These are phyloP conservation scores for Hirschfeldia incana DNA, from an alignment of 345 rosid species.

Conservation along the genomic window DNA sequence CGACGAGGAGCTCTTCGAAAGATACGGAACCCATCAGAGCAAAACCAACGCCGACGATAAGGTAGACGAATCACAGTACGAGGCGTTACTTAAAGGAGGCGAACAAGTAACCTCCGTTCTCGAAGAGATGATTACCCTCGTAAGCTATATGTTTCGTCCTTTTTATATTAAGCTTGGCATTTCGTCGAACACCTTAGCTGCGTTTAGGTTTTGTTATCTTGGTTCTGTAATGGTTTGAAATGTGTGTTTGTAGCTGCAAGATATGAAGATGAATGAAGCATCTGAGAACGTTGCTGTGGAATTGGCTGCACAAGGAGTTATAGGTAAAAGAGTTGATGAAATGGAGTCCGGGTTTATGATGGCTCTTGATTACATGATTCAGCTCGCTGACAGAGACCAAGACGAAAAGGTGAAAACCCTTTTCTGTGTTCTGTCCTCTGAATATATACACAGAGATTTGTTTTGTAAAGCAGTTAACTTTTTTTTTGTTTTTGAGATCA, in stretches of 20 bases:
- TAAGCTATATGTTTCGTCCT: neutral
- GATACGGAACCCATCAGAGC: slow-evolving; percentile 9
- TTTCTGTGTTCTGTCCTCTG: neutral
- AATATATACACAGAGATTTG: neutral
- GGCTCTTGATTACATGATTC: slow-evolving; percentile 2
- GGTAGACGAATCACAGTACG: slow-evolving; percentile 54
- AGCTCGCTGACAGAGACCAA: neutral
- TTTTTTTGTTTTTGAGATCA: neutral
- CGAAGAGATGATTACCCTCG: slow-evolving; percentile 24
- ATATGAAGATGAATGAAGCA: neutral
- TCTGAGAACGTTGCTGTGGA: neutral
- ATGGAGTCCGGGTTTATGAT: neutral
- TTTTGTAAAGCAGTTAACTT: neutral
- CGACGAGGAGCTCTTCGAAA: neutral
- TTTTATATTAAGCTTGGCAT: neutral
- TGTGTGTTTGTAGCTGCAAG: neutral
- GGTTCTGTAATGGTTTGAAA: neutral
- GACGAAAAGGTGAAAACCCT: neutral
- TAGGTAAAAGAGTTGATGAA: neutral
- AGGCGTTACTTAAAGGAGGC: slow-evolving; percentile 86
- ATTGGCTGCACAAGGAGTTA: neutral
- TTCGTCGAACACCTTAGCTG: neutral
- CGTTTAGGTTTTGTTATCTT: neutral
- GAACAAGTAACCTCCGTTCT: slow-evolving; percentile 93
- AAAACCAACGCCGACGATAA: slow-evolving; percentile 35